Evolutionary conservation across 2,329 filamentous ascomycete species (phyloP), one percentile per base, ranked within the genome.

Genomic region (Verticillium nonalfalfae): DNA sequence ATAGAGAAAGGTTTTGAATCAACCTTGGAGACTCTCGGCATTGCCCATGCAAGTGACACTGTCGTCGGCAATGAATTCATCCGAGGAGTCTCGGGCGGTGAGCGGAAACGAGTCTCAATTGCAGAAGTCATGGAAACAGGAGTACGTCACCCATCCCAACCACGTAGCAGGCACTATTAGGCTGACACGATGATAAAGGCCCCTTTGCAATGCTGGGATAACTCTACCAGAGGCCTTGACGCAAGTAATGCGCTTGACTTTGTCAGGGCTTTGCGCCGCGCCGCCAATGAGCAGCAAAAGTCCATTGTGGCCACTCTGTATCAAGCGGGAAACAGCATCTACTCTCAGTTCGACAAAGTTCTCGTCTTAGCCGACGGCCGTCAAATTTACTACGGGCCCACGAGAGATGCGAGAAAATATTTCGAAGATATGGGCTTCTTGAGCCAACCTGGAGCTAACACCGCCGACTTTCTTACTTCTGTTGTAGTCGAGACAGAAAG

Each of bases 161-260:
- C 86, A 21, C 4, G 80, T 87, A 31, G 76, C 74, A 35, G 65
- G 40, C 26, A 31, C 26, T 4, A 15, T 36, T 36, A 2, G 59
- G 18, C 21, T 21, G 7, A 7, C 56, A 10, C 18, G 21, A 9
- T 62, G 58, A 62, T 82, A 79, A 81, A 91, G 0, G 84, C 60
- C 7, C 40, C 57, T 2, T 52, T 64, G 7, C 40, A 89, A 14
- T 88, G 85, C 65, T 91, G 88, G 87, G 89, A 92, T 68, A 91
- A 92, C 69, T 87, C 85, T 0, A 91, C 88, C 3, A 80, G 88
- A 59, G 89, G 89, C 14, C 77, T 92, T 0, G 89, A 92, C 69
- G 86, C 88, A 1, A 89, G 85, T 18, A 91, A 88, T 0, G 90
- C 89, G 0, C 78, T 91, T 1, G 89, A 92, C 64, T 92, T 90